These are phyloP conservation scores for Mortierella sp. DNA, from an alignment of 371 early-diverging fungal genomes.

Conservation along the genomic window DNA sequence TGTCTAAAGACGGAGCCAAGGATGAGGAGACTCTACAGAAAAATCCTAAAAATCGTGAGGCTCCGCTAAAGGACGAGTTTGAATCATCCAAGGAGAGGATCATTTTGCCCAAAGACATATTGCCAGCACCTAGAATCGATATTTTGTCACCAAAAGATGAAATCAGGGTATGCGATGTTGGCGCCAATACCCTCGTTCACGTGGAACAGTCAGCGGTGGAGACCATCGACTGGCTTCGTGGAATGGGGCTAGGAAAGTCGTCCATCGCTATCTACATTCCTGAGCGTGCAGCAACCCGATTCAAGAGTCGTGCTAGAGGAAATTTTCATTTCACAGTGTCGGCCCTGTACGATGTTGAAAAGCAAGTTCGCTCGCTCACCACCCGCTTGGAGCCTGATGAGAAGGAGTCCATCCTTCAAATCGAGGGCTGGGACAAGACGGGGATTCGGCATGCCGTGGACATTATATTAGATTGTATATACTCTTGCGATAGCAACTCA, in stretches of 20 bases:
- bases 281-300: constrained; percentile 1
- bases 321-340: background rate
- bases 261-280: constrained; percentile 10
- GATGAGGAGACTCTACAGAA: too few species aligned
- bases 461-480: background rate
- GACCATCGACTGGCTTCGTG: constrained; percentile 9
- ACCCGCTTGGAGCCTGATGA: constrained; percentile 24
- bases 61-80: too few species aligned
- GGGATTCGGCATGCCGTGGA: background rate
- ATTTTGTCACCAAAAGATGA: background rate
- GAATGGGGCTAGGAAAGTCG: constrained; percentile 4
- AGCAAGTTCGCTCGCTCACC: background rate
- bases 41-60: too few species aligned
- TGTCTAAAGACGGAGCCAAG: too few species aligned
- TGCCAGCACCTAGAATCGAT: too few species aligned
- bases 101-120: background rate
- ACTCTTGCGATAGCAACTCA: background rate
- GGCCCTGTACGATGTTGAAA: background rate
- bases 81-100: background rate
- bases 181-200: background rate
- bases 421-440: background rate
- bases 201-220: background rate
- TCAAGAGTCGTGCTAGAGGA: background rate
- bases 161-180: constrained; percentile 18
- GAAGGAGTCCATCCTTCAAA: constrained; percentile 13